Evolutionary conservation across 75 land plant species (phyloP), one percentile per base, ranked within the genome.

Genomic region (Larix kaempferi): DNA sequence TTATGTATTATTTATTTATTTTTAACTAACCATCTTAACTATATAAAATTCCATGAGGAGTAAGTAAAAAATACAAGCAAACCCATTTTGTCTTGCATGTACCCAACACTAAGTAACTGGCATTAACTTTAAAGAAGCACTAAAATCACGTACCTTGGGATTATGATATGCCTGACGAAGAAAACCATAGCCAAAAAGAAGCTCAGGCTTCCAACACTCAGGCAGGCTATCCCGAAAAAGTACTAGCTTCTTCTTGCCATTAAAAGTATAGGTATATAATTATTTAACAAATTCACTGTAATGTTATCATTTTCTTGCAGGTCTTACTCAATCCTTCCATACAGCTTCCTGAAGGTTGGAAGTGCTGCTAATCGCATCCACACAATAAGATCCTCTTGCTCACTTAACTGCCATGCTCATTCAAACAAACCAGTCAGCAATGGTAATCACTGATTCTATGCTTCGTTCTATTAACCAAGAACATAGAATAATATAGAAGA

Each of bases 291-390:
- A 19, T 64, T 64, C 5, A 92, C 90, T 1, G 76, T 78, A 1
- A 92, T 49, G 11, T 21, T 14, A 2, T 82, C 77, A 52, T 82
- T 82, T 8, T 82, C 81, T 74, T 83, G 57, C n/a, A 92, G 85
- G 37, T 92, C 87, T 15, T 6, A 56, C 63, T 90, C 93, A 71
- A 92, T 92, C 76, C 67, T 84, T 75, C 94, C 94, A 76, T 84
- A 92, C 33, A 92, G 84, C 56, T 92, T 92, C 56, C 94, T 84
- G 69, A 92, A 92, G 27, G 82, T 86, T 65, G 94, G 94, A 22
- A 92, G 76, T 37, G 94, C 94, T 22, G 94, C 94, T 35, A 90
- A 84, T 54, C 92, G 76, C 94, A 92, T 92, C 94, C 94, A 92
- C 25, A 87, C 86, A 44, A 87, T 78, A 15, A 87, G 86, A 71